Percentiles rank a stretch among this genome's conserved stretches.
These are phyloP conservation scores for Jasminum sambac DNA, from an alignment of 257 asterid species.

Conservation along the genomic window DNA sequence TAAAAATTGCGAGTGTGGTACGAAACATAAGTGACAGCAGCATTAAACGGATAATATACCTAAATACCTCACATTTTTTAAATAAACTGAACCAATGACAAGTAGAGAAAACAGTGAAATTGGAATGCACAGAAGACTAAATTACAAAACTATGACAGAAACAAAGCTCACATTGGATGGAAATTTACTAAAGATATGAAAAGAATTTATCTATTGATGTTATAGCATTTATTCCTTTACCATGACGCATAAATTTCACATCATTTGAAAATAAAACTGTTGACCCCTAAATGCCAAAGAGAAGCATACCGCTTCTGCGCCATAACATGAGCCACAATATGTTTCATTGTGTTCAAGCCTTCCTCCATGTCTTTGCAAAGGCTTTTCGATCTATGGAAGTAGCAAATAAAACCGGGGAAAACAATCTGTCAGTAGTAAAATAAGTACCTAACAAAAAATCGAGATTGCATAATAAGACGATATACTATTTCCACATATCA, in stretches of 20 bases:
- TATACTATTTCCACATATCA: background rate
- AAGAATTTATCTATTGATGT: conserved; percentile 2
- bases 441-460: background rate
- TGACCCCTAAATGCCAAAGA: conserved; percentile 8
- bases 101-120: background rate
- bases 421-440: conserved; percentile 21
- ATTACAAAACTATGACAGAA: background rate
- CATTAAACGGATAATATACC: conserved; percentile 16
- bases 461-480: background rate
- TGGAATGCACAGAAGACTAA: background rate
- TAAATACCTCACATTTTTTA: background rate
- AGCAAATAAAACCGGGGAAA: conserved; percentile 14
- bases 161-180: background rate
- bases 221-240: background rate
- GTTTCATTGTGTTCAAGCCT: conserved; percentile 95
- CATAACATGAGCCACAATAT: conserved; percentile 98
- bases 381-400: conserved; percentile 63
- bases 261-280: conserved; percentile 8
- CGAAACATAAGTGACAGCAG: conserved; percentile 23
- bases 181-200: background rate
- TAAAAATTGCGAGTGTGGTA: conserved; percentile 22
- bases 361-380: conserved; percentile 96
- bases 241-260: conserved; percentile 16
- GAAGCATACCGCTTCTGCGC: conserved; percentile 79
- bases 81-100: background rate